Evolutionary conservation across 2,329 filamentous ascomycete genomes (phyloP), one percentile per base, ranked within the genome.

Genomic region (Aureobasidium sp.): DNA sequence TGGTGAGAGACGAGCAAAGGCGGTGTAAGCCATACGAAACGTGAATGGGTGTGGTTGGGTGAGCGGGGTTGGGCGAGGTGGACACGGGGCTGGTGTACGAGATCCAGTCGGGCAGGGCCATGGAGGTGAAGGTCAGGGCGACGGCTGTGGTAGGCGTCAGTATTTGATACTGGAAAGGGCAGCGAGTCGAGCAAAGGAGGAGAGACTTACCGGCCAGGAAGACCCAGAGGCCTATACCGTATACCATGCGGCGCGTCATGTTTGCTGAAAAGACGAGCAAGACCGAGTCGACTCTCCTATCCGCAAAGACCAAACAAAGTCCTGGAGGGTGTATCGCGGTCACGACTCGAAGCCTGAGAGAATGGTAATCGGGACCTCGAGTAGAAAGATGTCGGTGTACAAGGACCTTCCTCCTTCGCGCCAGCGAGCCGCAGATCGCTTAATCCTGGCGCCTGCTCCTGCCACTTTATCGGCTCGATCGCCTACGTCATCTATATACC

Each of bases 11-110:
- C 60, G 87, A 89, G 77, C 93, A 99, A 72, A 85, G 86, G 68
- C 82, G 83, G 76, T 96, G 89, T 49, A 99, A 84, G 63, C 93
- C 93, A 71, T 88, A 87, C 51, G 81, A 83, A 67, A 91, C 85
- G 65, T 82, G 77, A 61, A 82, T 83, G 67, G 85, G 83, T 31
- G 65, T 65, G 57, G 72, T 65, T 57, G 72, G 66, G 6, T 44
- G 55, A 3, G 55, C n/a, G 31, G 61, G 44, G 58, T 69, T 69
- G 11, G 70, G 69, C 17, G 70, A 68, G 39, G 67, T 47, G 14
- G 44, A 47, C 1, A 25, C 22, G 9, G 44, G 44, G 5, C 25
- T 29, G 14, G 44, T 70, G 68, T 73, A 91, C 61, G 81, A 80
- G 56, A 91, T 78, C 89, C 90, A 94, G 74, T 84, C 79, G 17